Conservation (phyloP, 2,329 filamentous ascomycete species). For the Aspergillus udagawae region DNA sequence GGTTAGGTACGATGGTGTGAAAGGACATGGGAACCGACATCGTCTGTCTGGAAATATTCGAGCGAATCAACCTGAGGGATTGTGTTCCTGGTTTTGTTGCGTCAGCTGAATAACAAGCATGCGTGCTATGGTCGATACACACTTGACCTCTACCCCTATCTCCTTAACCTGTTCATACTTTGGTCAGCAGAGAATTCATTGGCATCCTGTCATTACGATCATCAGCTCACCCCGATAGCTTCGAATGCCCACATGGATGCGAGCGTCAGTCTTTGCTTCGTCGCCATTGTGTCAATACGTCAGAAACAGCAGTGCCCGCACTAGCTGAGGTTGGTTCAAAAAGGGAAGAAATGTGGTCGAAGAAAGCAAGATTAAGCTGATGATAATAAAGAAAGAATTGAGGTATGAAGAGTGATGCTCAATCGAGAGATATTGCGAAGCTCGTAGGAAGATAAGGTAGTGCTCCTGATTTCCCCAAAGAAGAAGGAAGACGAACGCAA, state of each 20-base stretch:
- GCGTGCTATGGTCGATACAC: constrained; percentile 3
- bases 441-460: neutral
- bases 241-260: constrained; percentile 34
- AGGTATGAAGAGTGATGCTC: neutral
- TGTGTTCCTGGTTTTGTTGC: constrained; percentile 4
- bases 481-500: neutral
- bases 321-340: neutral
- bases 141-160: constrained; percentile 21
- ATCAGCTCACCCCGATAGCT: constrained; percentile 23
- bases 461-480: neutral
- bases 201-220: neutral
- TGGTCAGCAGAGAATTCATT: constrained; percentile 2
- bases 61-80: constrained; percentile 5
- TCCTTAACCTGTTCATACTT: constrained; percentile 19
- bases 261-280: constrained; percentile 20
- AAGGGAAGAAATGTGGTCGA: neutral
- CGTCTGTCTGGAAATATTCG: constrained; percentile 19
- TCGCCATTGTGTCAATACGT: constrained; percentile 9
- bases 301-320: neutral
- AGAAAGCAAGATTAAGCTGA: neutral
- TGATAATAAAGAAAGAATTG: neutral
- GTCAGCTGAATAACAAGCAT: neutral
- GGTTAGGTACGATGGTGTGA: neutral
- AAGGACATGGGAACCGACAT: constrained; percentile 15
- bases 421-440: neutral